Base-by-base conservation (phyloP, 345 rosid species). In the Hibiscus mutabilis region DNA sequence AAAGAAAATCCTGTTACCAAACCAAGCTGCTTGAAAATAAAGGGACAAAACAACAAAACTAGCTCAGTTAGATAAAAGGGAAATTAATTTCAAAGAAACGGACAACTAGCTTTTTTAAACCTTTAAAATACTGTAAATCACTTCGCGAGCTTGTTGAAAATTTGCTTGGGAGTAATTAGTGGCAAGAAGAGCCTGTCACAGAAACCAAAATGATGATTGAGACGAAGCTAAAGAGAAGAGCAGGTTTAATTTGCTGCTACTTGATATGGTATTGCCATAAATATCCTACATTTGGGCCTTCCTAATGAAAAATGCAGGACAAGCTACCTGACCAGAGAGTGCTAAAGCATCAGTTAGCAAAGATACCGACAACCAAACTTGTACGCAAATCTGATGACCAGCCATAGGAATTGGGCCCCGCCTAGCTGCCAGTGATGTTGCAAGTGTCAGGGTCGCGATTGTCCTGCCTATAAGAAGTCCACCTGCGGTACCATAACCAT, bases 381-480 rank as follows among this genome's bases (percentile, higher is more conserved):
- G 86, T 74, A 91, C 77, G 77, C 95, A 87, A 70, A 94, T 90
- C 82, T 94, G 97, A 85, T 94, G 87, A 68, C 96, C 97, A 79
- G 97, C 97, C 99, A 94, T 94, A 35, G 82, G 91, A 77, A 86
- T 69, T 5, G 96, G 91, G 70, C 98, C 99, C 73, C 84, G 86
- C 78, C 85, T 85, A 71, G 99, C 95, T 66, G 85, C 99, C 86
- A 91, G 72, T 29, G 97, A 94, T 57, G 99, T 91, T 66, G 96
- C 88, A 47, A 91, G 76, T 9, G 99, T 91, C 85, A 85, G 88
- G 77, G 88, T 85, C 59, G 99, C 93, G 25, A 87, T 63, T 6
- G 99, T 90, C 85, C 99, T 87, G 76, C 91, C 89, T 66, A 91
- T 84, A 75, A 95, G 97, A 82, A 91, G 96, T 68, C 99, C 91